phyloP scores from a whole-genome alignment of 2,329 filamentous ascomycete species.

The Diaporthe australafricana region DNA sequence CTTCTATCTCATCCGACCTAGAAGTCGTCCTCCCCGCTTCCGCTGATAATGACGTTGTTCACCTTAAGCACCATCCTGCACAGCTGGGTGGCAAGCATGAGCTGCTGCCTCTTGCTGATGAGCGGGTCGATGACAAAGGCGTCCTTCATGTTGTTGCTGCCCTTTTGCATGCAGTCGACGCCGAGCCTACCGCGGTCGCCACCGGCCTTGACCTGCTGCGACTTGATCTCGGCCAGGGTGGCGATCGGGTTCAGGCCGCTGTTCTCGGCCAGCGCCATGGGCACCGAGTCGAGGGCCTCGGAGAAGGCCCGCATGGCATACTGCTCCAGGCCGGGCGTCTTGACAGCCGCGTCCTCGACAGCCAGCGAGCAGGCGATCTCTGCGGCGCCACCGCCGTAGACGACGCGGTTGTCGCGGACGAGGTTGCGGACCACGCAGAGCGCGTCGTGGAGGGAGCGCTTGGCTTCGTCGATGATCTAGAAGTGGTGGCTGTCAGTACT shows the following conservation, averaged over 20 bases:
- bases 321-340: constrained; percentile 97
- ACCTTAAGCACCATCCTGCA: constrained; percentile 98
- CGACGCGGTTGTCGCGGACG: constrained; percentile 94
- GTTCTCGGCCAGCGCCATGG: constrained; percentile 98
- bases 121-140: constrained; percentile 98
- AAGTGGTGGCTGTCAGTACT: constrained; percentile 35
- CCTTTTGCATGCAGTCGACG: constrained; percentile 97
- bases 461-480: constrained; percentile 98
- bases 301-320: constrained; percentile 99
- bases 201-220: constrained; percentile 86
- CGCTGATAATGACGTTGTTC: constrained; percentile 95
- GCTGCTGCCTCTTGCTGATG: constrained; percentile 97
- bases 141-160: constrained; percentile 96
- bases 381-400: constrained; percentile 95
- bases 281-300: constrained; percentile 91
- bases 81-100: constrained; percentile 94
- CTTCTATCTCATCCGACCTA: constrained; percentile 54
- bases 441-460: constrained; percentile 96
- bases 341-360: constrained; percentile 92
- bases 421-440: constrained; percentile 98
- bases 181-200: constrained; percentile 75
- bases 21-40: constrained; percentile 88
- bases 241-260: constrained; percentile 96
- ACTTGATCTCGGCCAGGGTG: constrained; percentile 94
- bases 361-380: constrained; percentile 98